Evolutionary conservation across 352 stramenopile species (phyloP), one percentile per base, ranked within the genome.

Genomic region (Phytophthora constricta): DNA sequence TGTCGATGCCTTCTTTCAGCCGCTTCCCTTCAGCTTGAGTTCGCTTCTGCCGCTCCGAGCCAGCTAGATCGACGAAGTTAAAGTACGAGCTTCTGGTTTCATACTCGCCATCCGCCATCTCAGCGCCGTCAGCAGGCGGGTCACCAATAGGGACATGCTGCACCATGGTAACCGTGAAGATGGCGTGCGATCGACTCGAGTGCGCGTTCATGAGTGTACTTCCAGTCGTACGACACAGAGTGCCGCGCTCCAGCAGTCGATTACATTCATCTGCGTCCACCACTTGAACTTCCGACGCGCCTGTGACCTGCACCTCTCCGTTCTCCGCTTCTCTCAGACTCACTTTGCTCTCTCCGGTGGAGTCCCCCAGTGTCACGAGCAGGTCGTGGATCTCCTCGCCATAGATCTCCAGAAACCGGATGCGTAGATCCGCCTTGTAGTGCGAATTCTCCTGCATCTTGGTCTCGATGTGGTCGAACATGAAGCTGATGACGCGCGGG

Each of bases 1-100:
- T 99, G 68, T 99, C 91, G 45, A 99, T 99, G 28, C 95, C 97
- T 85, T 99, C 96, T 60, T 93, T 97, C 55, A 98, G 74, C 1
- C 97, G 84, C 67, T 94, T 92, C 25, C 86, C 95, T 51, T 97
- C 83, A 0, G 96, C 93, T 59, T 97, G 91, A 19, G 97, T 99
- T 43, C 97, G 97, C 65, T 99, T 99, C 67, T 98, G 86, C 26
- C 93, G 91, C 68, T 98, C 95, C 0, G 90, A 97, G 28, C 92
- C 92, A 0, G 92, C 92, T 17, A 98, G 74, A 83, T 98, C 92
- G 27, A 97, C 92, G 56, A 98, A 96, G 56, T 97, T 96, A 59
- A 98, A 95, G 68, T 95, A 96, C 37, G 85, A 94, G 26, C 55
- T 85, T 54, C 89, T 89, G 41, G 89, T 90, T 58, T 96, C 87